Conservation (phyloP, 2,329 filamentous ascomycete genomes). For the Arthrobotrys sinensis region DNA sequence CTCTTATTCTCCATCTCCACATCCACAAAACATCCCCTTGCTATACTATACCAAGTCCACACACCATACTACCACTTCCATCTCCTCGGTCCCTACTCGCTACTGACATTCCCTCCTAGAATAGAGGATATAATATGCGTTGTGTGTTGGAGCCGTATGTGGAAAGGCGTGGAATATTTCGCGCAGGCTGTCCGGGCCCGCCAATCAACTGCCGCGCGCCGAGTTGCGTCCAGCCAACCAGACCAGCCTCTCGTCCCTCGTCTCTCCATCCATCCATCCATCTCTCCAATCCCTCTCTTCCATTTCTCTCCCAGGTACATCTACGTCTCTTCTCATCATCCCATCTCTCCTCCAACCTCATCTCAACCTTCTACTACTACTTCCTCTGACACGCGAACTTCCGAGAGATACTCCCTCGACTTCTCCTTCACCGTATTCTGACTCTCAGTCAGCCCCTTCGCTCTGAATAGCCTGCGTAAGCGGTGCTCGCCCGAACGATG, state of each 20-base stretch:
- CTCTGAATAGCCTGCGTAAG: constrained; percentile 18
- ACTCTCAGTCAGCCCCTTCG: not conserved
- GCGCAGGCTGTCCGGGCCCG: constrained; percentile 27
- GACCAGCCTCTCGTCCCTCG: constrained; percentile 32
- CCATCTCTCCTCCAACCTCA: not conserved
- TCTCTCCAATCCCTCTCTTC: constrained; percentile 17
- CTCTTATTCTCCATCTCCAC: too few relatives aligned
- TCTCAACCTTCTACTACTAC: not conserved
- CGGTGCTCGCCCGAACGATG: constrained; percentile 59
- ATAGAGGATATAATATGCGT: not conserved
- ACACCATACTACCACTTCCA: too few relatives aligned
- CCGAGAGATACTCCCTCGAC: constrained; percentile 13
- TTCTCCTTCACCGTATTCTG: constrained; percentile 45
- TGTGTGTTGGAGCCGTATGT: not conserved
- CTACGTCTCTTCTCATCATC: not conserved
- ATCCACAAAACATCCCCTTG: too few relatives aligned
- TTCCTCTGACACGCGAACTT: not conserved
- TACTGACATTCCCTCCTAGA: too few relatives aligned
- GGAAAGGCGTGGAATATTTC: constrained; percentile 32
- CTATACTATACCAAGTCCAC: too few relatives aligned
- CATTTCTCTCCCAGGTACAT: not conserved
- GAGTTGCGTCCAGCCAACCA: constrained; percentile 26
- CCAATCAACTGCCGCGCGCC: constrained; percentile 59
- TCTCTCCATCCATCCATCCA: not conserved
- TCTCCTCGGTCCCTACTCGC: too few relatives aligned